phyloP scores from a whole-genome alignment of 148 eudicot species.

The Camellia japonica region DNA sequence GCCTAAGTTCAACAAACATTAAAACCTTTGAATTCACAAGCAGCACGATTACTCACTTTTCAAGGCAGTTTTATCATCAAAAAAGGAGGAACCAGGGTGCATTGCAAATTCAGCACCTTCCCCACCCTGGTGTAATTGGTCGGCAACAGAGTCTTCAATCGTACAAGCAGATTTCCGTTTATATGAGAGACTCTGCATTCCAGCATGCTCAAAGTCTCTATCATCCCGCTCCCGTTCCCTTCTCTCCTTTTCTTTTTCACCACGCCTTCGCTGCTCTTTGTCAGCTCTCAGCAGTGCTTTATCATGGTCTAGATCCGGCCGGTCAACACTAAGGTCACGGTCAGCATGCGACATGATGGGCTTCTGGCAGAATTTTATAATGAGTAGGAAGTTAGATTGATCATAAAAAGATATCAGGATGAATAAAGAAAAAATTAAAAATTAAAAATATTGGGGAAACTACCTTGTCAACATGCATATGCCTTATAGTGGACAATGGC shows the following conservation, averaged over 20 bases:
- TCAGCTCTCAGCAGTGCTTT: constrained; percentile 23
- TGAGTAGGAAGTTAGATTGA: background rate
- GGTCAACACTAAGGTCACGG: constrained; percentile 27
- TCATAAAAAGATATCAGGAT: background rate
- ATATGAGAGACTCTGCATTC: constrained; percentile 17
- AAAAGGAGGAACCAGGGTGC: constrained; percentile 23
- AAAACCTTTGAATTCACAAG: background rate
- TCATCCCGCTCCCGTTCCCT: constrained; percentile 42
- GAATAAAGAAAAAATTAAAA: background rate
- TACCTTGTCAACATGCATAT: constrained; percentile 46
- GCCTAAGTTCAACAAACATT: background rate
- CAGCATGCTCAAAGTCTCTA: constrained; percentile 32
- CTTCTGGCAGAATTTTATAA: constrained; percentile 27
- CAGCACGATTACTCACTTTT: constrained; percentile 20
- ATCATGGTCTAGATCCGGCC: constrained; percentile 28
- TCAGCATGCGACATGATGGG: constrained; percentile 28
- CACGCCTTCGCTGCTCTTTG: constrained; percentile 25
- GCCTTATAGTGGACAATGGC: constrained; percentile 25
- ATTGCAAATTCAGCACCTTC: constrained; percentile 9
- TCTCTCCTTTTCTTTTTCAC: constrained; percentile 36
- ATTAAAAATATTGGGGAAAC: background rate
- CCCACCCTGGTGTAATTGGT: constrained; percentile 38
- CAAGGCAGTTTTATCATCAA: constrained; percentile 27
- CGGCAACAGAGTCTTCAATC: constrained; percentile 33
- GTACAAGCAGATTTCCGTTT: constrained; percentile 31